Base-by-base conservation (phyloP, 208 protist species). In the Trypanosoma vivax region DNA sequence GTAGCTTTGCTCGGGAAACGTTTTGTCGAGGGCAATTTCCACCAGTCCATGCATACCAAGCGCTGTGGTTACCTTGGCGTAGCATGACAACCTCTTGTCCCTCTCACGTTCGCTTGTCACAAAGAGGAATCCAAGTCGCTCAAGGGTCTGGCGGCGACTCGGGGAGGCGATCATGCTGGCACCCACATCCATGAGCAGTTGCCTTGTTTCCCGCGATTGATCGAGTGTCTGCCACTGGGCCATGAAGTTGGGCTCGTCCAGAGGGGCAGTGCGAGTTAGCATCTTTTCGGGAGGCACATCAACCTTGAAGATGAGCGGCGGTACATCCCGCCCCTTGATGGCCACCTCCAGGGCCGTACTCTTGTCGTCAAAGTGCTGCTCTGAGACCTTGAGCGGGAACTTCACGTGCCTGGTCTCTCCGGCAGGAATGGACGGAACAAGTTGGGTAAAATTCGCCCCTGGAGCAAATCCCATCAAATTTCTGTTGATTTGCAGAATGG, bases 401-500 rank as follows among this genome's bases (percentile, higher is more conserved):
- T 43, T 23, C 27, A 19, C 41, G 23, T 16, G 37, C 3, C 28
- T 14, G 18, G 50, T 59, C 39, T 50, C 50, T 21, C 52, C 52
- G 19, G 50, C 28, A 29, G 50, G 38, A 11, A 66, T 39, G 9
- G 34, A 43, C 6, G 60, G 10, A 14, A 66, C 41, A 42, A 38
- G 41, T 0, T 57, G 33, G 14, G 28, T 19, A 14, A 66, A 3
- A 13, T 38, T 28, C 16, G 34, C 50, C 5, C 6, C 52, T 10
- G 60, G 60, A 39, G 43, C 38, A 19, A 43, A 58, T 2, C 50
- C 60, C 35, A 66, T 5, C 10, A 48, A 11, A 35, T 66, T 66
- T n/a, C 40, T 39, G 50, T 73, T 73, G 11, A 73, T 48, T 35
- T 73, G 66, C 46, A 73, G 34, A 9, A 51, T 31, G 29, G 63